These are phyloP conservation scores for Calonectria hongkongensis DNA, from an alignment of 2,329 filamentous ascomycete species.

Conservation along the genomic window DNA sequence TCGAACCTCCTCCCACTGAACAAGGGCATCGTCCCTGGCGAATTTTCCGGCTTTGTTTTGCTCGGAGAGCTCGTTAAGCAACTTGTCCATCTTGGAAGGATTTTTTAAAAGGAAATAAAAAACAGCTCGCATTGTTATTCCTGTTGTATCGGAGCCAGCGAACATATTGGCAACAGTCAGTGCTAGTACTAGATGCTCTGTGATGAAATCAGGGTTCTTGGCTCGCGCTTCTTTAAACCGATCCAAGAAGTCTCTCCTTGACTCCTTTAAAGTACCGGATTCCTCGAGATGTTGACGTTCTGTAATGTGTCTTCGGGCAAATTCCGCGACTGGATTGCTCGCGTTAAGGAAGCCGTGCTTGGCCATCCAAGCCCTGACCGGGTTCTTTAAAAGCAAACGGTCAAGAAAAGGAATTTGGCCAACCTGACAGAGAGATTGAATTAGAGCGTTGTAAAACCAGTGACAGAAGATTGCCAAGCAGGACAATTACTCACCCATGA, in stretches of 20 bases:
- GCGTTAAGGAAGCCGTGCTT: neutral
- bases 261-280: neutral
- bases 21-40: neutral
- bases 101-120: slow-evolving; percentile 7
- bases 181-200: neutral
- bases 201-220: slow-evolving; percentile 17
- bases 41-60: slow-evolving; percentile 1
- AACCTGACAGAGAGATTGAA: neutral
- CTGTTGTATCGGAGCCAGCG: neutral
- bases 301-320: neutral
- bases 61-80: neutral
- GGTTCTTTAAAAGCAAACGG: neutral
- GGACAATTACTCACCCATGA: slow-evolving; percentile 9
- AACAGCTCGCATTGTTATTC: slow-evolving; percentile 9
- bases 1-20: slow-evolving; percentile 6
- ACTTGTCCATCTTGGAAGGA: neutral
- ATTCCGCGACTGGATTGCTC: slow-evolving; percentile 5
- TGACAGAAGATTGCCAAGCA: too few species aligned
- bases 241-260: slow-evolving; percentile 10
- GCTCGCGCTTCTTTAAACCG: neutral
- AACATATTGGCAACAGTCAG: slow-evolving; percentile 12
- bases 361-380: neutral
- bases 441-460: neutral
- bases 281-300: neutral
- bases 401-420: slow-evolving; percentile 1